These are phyloP conservation scores for Omphalea diandra DNA, from an alignment of 441 rosid species.

Conservation along the genomic window DNA sequence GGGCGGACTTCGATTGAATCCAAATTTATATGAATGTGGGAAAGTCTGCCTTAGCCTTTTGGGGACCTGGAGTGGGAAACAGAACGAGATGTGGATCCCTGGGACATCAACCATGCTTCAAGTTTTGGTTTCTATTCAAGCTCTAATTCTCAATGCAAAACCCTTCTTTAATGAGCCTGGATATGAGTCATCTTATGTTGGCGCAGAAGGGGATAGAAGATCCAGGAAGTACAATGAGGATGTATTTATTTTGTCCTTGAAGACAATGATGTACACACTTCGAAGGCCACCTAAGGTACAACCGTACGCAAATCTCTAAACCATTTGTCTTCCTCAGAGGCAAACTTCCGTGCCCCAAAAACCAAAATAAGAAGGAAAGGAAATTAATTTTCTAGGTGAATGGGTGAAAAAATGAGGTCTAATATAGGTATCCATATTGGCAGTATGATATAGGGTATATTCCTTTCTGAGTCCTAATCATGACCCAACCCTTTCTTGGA, in stretches of 20 bases:
- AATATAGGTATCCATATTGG: background rate
- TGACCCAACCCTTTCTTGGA: too few species aligned
- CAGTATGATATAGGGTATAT: too few species aligned
- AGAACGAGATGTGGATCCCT: constrained; percentile 55
- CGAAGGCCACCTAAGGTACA: constrained; percentile 58
- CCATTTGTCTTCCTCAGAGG: too few species aligned
- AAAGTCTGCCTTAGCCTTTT: constrained; percentile 71
- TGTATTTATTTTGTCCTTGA: constrained; percentile 47
- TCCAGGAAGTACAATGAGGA: constrained; percentile 47
- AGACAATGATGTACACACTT: constrained; percentile 58
- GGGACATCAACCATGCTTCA: constrained; percentile 64
- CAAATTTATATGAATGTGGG: constrained; percentile 60
- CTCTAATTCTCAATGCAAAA: constrained; percentile 48
- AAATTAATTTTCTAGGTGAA: background rate
- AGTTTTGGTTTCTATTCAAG: constrained; percentile 68
- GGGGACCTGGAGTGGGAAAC: constrained; percentile 59
- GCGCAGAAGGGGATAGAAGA: constrained; percentile 32
- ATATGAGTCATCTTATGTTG: constrained; percentile 32
- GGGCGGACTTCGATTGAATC: constrained; percentile 64
- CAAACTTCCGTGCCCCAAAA: too few species aligned
- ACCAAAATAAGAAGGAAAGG: too few species aligned
- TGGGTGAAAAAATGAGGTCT: too few species aligned
- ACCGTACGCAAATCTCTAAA: constrained; percentile 1
- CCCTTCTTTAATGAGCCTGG: constrained; percentile 75
- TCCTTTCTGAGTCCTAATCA: background rate